Percentiles rank a stretch among this genome's conserved stretches.
phyloP scores from a whole-genome alignment of 2,329 filamentous ascomycete species.

The Zasmidium citrigriseum region DNA sequence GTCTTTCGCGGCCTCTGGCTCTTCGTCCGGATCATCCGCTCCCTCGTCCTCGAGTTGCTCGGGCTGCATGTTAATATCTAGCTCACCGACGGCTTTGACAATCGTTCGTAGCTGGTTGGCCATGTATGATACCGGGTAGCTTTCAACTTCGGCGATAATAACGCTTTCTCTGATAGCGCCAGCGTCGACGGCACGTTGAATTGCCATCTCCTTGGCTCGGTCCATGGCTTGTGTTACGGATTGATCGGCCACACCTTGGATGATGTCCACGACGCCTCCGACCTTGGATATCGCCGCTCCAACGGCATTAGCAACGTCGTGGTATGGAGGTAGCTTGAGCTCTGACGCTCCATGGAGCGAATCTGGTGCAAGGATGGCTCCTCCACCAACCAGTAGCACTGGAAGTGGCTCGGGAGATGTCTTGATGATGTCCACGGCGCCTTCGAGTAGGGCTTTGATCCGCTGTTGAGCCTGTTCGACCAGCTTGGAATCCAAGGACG shows the following conservation, averaged over 20 bases:
- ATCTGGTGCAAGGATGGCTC: slow-evolving; percentile 54
- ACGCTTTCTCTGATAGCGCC: slow-evolving; percentile 41
- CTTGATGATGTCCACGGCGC: slow-evolving; percentile 58
- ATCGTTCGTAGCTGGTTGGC: slow-evolving; percentile 36
- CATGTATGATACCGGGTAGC: slow-evolving; percentile 38
- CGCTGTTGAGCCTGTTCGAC: slow-evolving; percentile 33
- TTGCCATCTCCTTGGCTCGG: slow-evolving; percentile 39
- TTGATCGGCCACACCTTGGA: slow-evolving; percentile 48
- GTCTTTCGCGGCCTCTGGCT: slow-evolving; percentile 25
- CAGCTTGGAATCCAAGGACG: slow-evolving; percentile 12
- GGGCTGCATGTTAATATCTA: slow-evolving; percentile 29
- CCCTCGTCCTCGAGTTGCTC: slow-evolving; percentile 21
- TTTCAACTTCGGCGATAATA: slow-evolving; percentile 50
- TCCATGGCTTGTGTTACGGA: slow-evolving; percentile 42
- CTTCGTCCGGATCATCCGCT: slow-evolving; percentile 12
- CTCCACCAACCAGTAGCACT: slow-evolving; percentile 60
- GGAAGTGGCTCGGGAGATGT: slow-evolving; percentile 54
- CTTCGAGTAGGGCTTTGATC: slow-evolving; percentile 52
- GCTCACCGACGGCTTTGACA: slow-evolving; percentile 35
- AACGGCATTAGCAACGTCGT: slow-evolving; percentile 61
- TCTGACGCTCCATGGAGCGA: slow-evolving; percentile 52
- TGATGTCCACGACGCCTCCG: slow-evolving; percentile 54
- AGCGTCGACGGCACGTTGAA: slow-evolving; percentile 37
- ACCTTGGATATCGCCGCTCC: slow-evolving; percentile 62
- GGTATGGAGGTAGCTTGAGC: slow-evolving; percentile 53